Evolutionary conservation across 2,329 filamentous ascomycete species (phyloP).

Genomic region (Epichloe scottii): DNA sequence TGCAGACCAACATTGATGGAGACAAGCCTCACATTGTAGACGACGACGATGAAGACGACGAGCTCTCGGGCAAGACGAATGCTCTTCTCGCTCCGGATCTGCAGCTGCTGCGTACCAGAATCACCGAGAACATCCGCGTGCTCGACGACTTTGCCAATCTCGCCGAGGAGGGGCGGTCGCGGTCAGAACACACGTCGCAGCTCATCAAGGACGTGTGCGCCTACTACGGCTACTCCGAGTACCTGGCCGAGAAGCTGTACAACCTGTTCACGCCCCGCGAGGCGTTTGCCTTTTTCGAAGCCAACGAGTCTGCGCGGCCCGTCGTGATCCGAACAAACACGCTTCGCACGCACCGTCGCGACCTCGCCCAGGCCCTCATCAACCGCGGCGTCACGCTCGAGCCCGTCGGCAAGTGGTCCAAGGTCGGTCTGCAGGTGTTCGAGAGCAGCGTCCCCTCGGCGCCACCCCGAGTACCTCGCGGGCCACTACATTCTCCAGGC

Average conservation of each 20-base stretch:
- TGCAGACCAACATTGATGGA: conserved; percentile 88
- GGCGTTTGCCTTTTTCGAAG: conserved; percentile 96
- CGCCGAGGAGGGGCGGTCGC: conserved; percentile 65
- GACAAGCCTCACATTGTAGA: conserved; percentile 58
- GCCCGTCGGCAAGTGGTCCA: conserved; percentile 96
- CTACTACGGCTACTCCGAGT: conserved; percentile 94
- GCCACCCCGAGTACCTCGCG: conserved; percentile 92
- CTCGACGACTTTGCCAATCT: conserved; percentile 79
- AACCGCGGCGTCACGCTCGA: conserved; percentile 93
- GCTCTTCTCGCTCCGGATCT: conserved; percentile 73
- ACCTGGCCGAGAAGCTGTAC: conserved; percentile 91
- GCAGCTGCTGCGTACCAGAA: conserved; percentile 73
- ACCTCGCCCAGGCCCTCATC: conserved; percentile 86
- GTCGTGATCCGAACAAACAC: conserved; percentile 97
- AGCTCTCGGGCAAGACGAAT: conserved; percentile 43
- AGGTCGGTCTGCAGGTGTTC: conserved; percentile 93
- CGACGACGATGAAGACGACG: conserved; percentile 46
- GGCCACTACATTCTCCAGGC: conserved; percentile 98
- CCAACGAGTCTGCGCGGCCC: conserved; percentile 87
- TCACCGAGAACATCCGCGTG: conserved; percentile 87
- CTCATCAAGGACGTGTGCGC: conserved; percentile 84
- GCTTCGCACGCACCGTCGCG: conserved; percentile 60
- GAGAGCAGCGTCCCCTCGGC: conserved; percentile 77
- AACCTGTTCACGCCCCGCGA: conserved; percentile 85
- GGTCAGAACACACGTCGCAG: conserved; percentile 78